These are phyloP conservation scores for Lumnitzera littorea DNA, from an alignment of 345 rosid species.

Conservation along the genomic window DNA sequence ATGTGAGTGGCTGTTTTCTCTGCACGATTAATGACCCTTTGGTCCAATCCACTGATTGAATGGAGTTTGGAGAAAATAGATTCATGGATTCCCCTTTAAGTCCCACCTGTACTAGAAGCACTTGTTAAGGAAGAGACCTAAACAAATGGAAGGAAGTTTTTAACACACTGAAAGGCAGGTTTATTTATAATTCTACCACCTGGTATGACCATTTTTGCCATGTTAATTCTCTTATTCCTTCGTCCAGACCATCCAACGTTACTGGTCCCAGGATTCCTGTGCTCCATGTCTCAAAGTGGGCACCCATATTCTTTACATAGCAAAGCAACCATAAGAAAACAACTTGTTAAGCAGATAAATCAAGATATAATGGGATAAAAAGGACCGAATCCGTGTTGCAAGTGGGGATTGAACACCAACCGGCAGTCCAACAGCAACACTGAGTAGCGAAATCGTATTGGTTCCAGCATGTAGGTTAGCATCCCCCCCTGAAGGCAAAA, in stretches of 20 bases:
- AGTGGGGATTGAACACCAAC: slow-evolving; percentile 13
- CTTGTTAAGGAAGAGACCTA: background rate
- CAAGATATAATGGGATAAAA: background rate
- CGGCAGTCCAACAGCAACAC: slow-evolving; percentile 33
- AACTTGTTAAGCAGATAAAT: background rate
- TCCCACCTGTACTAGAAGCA: slow-evolving; percentile 43
- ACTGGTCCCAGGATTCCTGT: slow-evolving; percentile 71
- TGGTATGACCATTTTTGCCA: slow-evolving; percentile 84
- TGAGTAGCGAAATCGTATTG: slow-evolving; percentile 29
- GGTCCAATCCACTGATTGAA: slow-evolving; percentile 46
- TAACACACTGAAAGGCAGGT: background rate
- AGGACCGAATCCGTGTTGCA: background rate
- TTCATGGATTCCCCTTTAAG: slow-evolving; percentile 65
- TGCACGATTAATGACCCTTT: slow-evolving; percentile 26
- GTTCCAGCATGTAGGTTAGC: slow-evolving; percentile 21
- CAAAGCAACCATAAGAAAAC: too few species aligned
- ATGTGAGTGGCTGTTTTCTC: slow-evolving; percentile 49
- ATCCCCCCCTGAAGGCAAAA: slow-evolving; percentile 9
- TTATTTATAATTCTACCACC: slow-evolving; percentile 22
- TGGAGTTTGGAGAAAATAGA: slow-evolving; percentile 38
- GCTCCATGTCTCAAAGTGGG: slow-evolving; percentile 65
- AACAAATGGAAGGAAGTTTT: background rate
- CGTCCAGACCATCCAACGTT: slow-evolving; percentile 50
- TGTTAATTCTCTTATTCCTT: slow-evolving; percentile 56
- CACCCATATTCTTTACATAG: slow-evolving; percentile 45